These are phyloP conservation scores for Lasiosphaeriaceae sp. DNA, from an alignment of 495 filamentous ascomycete genomes.

Conservation along the genomic window DNA sequence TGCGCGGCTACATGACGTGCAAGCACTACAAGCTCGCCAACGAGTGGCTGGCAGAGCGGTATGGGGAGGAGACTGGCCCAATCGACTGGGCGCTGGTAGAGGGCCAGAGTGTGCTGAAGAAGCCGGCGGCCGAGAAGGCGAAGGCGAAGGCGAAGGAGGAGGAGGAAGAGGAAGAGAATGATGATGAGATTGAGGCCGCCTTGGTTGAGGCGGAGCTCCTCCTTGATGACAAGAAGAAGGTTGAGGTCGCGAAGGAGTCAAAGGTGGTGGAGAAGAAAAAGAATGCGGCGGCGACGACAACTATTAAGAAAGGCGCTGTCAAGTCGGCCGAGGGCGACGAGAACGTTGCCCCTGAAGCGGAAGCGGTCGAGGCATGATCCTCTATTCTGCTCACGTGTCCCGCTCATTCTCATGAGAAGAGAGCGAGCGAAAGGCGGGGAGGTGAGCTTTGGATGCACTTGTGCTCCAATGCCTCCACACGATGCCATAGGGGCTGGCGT, in stretches of 20 bases:
- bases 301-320: background rate
- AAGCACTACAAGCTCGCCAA: slow-evolving; percentile 87
- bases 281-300: slow-evolving; percentile 1
- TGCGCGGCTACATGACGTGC: slow-evolving; percentile 76
- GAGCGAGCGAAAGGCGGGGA: too few species aligned
- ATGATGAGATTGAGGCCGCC: slow-evolving; percentile 13
- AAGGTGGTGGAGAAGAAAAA: background rate
- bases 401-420: too few species aligned
- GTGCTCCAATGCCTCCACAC: too few species aligned
- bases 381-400: too few species aligned
- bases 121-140: background rate
- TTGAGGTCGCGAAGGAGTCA: background rate
- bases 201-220: background rate
- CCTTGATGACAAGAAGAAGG: slow-evolving; percentile 8
- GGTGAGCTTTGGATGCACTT: too few species aligned
- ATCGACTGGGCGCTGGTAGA: slow-evolving; percentile 78
- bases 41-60: slow-evolving; percentile 74
- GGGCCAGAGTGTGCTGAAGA: slow-evolving; percentile 18
- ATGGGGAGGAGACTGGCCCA: slow-evolving; percentile 64
- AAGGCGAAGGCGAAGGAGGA: slow-evolving; percentile 11
- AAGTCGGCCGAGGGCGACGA: slow-evolving; percentile 4
- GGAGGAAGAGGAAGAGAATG: slow-evolving; percentile 6
- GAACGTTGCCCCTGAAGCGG: slow-evolving; percentile 3
- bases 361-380: background rate
- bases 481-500: too few species aligned